These are phyloP conservation scores for Citrus unshiu DNA, from an alignment of 345 rosid genomes.

Conservation along the genomic window DNA sequence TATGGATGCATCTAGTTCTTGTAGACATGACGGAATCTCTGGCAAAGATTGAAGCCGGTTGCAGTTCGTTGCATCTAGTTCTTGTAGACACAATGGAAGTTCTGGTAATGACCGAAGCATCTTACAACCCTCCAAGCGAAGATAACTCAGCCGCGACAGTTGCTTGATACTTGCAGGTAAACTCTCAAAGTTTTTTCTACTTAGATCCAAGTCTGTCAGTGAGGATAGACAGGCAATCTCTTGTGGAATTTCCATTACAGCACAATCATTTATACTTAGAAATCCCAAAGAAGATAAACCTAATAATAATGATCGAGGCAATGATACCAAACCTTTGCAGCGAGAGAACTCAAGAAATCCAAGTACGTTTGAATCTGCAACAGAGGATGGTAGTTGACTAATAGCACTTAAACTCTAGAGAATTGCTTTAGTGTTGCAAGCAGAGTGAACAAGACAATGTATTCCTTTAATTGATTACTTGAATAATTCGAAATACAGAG, in stretches of 20 bases:
- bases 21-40: background rate
- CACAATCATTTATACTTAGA: accelerated
- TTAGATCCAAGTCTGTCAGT: accelerated
- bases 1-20: background rate
- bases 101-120: too few relatives aligned
- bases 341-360: accelerated
- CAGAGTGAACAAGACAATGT: too few relatives aligned
- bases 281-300: background rate
- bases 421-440: too few relatives aligned
- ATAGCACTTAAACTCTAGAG: too few relatives aligned
- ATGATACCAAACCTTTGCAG: background rate
- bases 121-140: background rate
- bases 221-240: too few relatives aligned
- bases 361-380: background rate
- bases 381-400: background rate
- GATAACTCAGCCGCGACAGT: background rate
- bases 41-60: background rate
- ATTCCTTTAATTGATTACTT: too few relatives aligned
- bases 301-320: too few relatives aligned
- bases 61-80: background rate
- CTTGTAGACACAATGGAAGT: background rate
- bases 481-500: too few relatives aligned
- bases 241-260: too few relatives aligned
- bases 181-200: too few relatives aligned
- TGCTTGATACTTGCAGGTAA: too few relatives aligned